These are phyloP conservation scores for Eucalyptus albens DNA, from an alignment of 345 rosid species.

Conservation along the genomic window DNA sequence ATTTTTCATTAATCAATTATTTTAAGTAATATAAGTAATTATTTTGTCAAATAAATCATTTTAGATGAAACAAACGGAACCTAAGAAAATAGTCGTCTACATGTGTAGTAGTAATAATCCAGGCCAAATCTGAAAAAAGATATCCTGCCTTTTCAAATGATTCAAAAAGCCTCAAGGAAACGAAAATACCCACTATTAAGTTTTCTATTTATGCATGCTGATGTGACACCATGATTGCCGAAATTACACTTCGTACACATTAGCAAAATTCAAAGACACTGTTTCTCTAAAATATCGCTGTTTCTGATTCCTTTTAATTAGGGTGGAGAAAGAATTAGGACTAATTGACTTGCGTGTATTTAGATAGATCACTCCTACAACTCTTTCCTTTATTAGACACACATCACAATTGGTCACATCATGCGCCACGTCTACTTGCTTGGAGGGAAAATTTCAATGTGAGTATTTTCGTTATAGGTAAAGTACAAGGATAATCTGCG, in stretches of 20 bases:
- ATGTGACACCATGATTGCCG: neutral
- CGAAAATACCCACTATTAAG: neutral
- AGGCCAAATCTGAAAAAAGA: neutral
- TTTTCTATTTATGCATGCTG: neutral
- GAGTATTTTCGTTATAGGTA: too few species aligned
- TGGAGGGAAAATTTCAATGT: too few species aligned
- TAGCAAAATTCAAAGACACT: neutral
- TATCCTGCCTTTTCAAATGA: accelerated
- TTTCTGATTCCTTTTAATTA: too few species aligned
- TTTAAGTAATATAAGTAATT: too few species aligned
- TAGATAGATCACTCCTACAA: neutral
- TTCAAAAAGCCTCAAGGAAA: neutral
- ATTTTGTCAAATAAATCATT: too few species aligned
- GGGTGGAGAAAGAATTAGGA: neutral
- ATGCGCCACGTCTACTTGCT: neutral
- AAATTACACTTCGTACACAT: too few species aligned
- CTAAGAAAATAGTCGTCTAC: neutral
- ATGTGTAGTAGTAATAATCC: neutral
- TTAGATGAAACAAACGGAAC: too few species aligned
- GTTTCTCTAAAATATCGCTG: neutral
- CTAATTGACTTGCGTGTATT: neutral
- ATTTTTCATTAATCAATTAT: accelerated
- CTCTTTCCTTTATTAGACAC: neutral
- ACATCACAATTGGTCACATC: neutral
- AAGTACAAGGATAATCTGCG: neutral